Evolutionary conservation across 2,329 filamentous ascomycete species (phyloP).

Genomic region (Fusarium poae): DNA sequence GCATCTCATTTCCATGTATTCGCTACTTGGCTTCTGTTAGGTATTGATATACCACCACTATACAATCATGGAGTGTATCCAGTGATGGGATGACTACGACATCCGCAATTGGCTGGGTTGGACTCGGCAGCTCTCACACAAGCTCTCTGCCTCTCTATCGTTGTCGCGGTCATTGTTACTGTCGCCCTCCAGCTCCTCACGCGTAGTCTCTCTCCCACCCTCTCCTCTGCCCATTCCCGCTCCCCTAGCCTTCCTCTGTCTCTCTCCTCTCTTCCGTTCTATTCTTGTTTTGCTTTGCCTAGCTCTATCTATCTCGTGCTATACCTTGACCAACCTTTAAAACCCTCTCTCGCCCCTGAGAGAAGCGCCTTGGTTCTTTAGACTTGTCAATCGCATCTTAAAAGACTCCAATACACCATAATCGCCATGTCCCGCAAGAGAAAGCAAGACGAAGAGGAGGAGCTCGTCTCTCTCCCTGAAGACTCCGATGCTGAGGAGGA

Average conservation of each 20-base stretch:
- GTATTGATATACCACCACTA: constrained; percentile 29
- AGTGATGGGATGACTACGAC: constrained; percentile 39
- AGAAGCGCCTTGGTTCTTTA: constrained; percentile 20
- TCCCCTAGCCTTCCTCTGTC: constrained; percentile 33
- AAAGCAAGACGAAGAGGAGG: constrained; percentile 66
- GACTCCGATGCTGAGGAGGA: constrained; percentile 65
- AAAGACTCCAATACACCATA: constrained; percentile 23
- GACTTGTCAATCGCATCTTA: constrained; percentile 27
- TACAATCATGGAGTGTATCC: constrained; percentile 40
- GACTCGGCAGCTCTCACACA: constrained; percentile 33
- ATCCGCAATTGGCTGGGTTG: constrained; percentile 38
- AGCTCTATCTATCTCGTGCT: constrained; percentile 35
- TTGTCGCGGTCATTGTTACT: constrained; percentile 13
- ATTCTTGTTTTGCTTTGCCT: constrained; percentile 17
- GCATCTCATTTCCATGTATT: constrained; percentile 42
- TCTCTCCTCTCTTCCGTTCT: constrained; percentile 35
- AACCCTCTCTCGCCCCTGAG: constrained; percentile 27
- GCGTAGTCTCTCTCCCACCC: constrained; percentile 45
- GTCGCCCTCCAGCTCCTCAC: constrained; percentile 29
- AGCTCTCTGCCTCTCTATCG: constrained; percentile 34
- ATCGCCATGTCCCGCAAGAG: constrained; percentile 65
- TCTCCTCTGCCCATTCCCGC: constrained; percentile 41
- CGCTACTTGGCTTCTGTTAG: constrained; percentile 36
- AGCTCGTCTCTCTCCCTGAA: constrained; percentile 67
- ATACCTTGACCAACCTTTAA: constrained; percentile 37